These are phyloP conservation scores for Discostella stelligeroides DNA, from an alignment of 108 stramenopile species.

Conservation along the genomic window DNA sequence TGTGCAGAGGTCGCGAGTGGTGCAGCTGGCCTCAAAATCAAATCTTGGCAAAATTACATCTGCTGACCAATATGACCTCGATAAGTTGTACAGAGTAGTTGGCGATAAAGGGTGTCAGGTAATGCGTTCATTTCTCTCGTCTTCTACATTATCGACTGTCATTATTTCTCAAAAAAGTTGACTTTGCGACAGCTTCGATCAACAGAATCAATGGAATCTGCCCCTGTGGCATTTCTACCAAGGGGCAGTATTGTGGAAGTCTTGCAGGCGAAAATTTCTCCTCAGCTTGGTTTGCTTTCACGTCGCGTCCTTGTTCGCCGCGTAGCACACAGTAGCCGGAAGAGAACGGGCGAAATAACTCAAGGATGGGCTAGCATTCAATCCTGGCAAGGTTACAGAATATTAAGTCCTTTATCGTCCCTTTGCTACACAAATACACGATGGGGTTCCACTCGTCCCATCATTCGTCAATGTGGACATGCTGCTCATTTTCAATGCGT, in stretches of 20 bases:
- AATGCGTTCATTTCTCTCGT: conserved; percentile 12
- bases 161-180: not conserved
- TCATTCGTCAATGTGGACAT: conserved; percentile 93
- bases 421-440: conserved; percentile 80
- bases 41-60: conserved; percentile 22
- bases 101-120: conserved; percentile 90
- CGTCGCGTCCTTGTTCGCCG: conserved; percentile 78
- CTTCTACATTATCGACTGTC: not conserved
- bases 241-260: conserved; percentile 79
- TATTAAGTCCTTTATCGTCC: conserved; percentile 74
- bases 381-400: conserved; percentile 86
- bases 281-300: conserved; percentile 78
- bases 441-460: conserved; percentile 88
- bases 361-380: conserved; percentile 90
- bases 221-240: conserved; percentile 77
- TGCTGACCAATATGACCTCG: conserved; percentile 24
- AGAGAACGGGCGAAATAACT: conserved; percentile 32
- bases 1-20: conserved; percentile 79
- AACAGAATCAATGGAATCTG: conserved; percentile 82
- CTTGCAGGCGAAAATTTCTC: conserved; percentile 62
- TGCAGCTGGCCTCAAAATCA: conserved; percentile 62
- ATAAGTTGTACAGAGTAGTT: conserved; percentile 74
- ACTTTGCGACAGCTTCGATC: conserved; percentile 61
- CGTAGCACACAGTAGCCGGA: conserved; percentile 31
- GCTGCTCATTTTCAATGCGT: conserved; percentile 95